A percentile compares a stretch with the other conserved stretches of the same genome.
Evolutionary conservation across 805 yeast species (phyloP).

Genomic region (Zygosaccharomyces lentus): DNA sequence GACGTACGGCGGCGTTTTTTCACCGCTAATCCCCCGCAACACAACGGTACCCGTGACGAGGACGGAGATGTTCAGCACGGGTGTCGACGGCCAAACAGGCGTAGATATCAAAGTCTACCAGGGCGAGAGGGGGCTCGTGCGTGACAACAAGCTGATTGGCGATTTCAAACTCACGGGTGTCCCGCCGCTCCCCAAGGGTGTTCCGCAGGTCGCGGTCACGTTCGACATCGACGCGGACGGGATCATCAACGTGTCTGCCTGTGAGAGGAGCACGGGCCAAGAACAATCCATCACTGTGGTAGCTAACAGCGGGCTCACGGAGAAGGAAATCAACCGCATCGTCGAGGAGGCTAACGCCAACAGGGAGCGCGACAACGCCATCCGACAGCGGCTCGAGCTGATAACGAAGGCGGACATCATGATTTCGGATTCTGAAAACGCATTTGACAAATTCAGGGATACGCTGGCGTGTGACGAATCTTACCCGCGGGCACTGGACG

Average conservation of each 20-base stretch:
- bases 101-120: conserved; percentile 75
- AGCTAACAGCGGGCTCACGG: conserved; percentile 66
- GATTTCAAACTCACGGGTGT: conserved; percentile 67
- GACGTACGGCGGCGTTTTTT: conserved; percentile 79
- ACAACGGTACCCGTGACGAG: conserved; percentile 72
- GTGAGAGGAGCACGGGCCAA: conserved; percentile 72
- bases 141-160: conserved; percentile 73
- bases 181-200: conserved; percentile 74
- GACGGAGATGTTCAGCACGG: conserved; percentile 72
- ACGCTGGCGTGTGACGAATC: conserved; percentile 44
- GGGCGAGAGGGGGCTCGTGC: conserved; percentile 76
- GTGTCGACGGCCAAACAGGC: conserved; percentile 81
- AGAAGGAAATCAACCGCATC: conserved; percentile 59
- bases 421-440: conserved; percentile 81
- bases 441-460: conserved; percentile 58
- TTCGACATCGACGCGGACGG: conserved; percentile 84
- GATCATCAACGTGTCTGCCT: conserved; percentile 73
- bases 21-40: conserved; percentile 73
- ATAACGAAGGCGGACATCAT: conserved; percentile 72
- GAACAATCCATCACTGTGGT: conserved; percentile 62
- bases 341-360: conserved; percentile 62
- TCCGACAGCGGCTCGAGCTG: conserved; percentile 59
- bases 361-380: conserved; percentile 54
- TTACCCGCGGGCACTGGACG: conserved; percentile 40
- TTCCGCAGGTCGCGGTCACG: conserved; percentile 71